Conservation (phyloP, 768 basidiomycete species). For the Boletus vermiculosoides region DNA sequence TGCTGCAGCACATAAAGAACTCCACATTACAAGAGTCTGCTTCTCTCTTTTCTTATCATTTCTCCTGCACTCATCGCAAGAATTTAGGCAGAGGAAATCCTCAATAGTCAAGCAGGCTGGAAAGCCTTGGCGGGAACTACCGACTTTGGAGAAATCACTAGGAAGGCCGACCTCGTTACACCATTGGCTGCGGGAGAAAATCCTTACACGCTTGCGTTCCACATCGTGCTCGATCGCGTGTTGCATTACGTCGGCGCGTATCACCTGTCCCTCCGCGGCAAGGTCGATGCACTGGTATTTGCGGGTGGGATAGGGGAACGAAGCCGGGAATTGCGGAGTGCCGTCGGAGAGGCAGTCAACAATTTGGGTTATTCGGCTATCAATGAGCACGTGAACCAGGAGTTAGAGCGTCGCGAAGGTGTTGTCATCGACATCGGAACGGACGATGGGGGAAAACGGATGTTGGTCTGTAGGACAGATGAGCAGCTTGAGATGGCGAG, state of each 20-base stretch:
- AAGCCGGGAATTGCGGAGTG: constrained; percentile 56
- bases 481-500: constrained; percentile 57
- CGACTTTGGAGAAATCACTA: constrained; percentile 71
- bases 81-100: constrained; percentile 63
- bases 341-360: constrained; percentile 49
- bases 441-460: constrained; percentile 27
- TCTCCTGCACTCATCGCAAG: neutral
- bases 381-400: constrained; percentile 46
- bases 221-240: constrained; percentile 77
- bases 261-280: constrained; percentile 63
- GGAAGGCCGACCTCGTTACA: constrained; percentile 34
- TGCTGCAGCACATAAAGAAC: constrained; percentile 40
- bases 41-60: neutral
- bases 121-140: constrained; percentile 76
- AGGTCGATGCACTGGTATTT: constrained; percentile 80
- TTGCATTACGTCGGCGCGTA: constrained; percentile 72
- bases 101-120: constrained; percentile 78
- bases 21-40: constrained; percentile 53
- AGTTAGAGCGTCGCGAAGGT: constrained; percentile 36
- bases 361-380: constrained; percentile 63
- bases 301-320: constrained; percentile 88
- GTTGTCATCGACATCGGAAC: constrained; percentile 49
- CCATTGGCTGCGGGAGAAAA: constrained; percentile 29
- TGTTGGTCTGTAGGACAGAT: constrained; percentile 66
- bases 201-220: constrained; percentile 62